Percentiles rank a stretch among this genome's conserved stretches.
Conservation (phyloP, 257 asterid genomes). For the Anisodus acutangulus region DNA sequence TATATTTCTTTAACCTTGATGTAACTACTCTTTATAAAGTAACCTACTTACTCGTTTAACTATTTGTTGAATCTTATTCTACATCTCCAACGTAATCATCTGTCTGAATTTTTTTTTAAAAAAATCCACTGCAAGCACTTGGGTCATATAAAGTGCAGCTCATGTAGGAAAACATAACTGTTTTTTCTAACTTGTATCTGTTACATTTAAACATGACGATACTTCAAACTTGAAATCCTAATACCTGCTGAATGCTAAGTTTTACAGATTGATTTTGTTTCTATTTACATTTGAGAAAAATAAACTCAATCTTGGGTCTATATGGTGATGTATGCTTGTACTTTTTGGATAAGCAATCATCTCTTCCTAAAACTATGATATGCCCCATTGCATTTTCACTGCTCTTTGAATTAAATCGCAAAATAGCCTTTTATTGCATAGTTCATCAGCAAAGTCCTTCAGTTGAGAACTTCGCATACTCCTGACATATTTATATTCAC, state of each 20-base stretch:
- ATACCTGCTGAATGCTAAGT: not conserved
- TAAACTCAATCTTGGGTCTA: not conserved
- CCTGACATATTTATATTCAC: not conserved
- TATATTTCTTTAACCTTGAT: not conserved
- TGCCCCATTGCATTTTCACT: conserved; percentile 6
- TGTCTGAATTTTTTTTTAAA: not conserved
- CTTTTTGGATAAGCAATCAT: not conserved
- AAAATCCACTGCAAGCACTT: not conserved
- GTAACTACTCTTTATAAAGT: conserved; percentile 19
- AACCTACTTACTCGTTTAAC: not conserved
- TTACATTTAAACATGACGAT: not conserved
- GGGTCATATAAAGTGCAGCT: conserved; percentile 17
- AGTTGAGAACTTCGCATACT: conserved; percentile 1
- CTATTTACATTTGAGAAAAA: not conserved
- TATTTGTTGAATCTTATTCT: not conserved
- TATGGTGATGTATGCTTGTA: not conserved
- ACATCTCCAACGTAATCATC: not conserved
- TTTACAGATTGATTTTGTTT: not conserved
- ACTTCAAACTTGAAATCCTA: not conserved
- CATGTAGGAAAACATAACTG: not conserved
- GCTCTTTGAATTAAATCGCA: not conserved
- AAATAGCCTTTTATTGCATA: not conserved
- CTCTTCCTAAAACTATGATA: conserved; percentile 1
- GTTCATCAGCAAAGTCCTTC: not conserved
- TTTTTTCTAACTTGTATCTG: not conserved